Base-by-base conservation (phyloP, 1,139 yeast genomes). In the Arxiozyma slooffiae region DNA sequence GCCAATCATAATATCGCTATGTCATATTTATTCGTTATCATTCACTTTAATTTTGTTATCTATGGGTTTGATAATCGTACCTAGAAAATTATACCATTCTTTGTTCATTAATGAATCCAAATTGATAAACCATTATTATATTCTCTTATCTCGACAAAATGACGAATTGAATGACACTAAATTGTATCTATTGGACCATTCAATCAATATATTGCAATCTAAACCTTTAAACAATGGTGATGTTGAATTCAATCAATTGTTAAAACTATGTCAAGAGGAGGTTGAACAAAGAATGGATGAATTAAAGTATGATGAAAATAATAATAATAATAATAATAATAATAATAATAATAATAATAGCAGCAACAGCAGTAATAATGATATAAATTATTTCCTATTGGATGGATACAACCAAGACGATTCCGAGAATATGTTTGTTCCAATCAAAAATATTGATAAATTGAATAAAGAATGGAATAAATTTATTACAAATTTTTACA, bases 101-200 rank as follows among this genome's bases (percentile, higher is more conserved):
- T 22, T 37, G 16, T 23, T 44, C 5, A 37, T 23, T 9, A 38
- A 38, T 9, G 34, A 38, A 17, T 48, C 55, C 3, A 36, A 18
- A 17, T 17, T 26, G 4, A 41, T 26, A 4, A 62, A 62, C 41
- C 49, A 52, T 30, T 48, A 62, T 23, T 65, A 60, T 47, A 62
- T 65, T 40, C 59, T 62, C 42, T 49, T 65, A 44, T 62, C 67
- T 50, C 63, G 63, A 51, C 55, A 57, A 3, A 65, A 63, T 46
- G 69, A 65, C 34, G 67, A 63, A 43, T 43, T 63, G 48, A 64
- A 63, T 47, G 69, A 64, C 38, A 50, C 62, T 1, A 60, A 59
- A 50, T 47, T 65, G 47, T 58, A 57, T 30, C 47, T 63, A 51
- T 49, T 60, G 6, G 68, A 65, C 20, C 56, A 54, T 48, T 61